A percentile compares a stretch with the other conserved stretches of the same genome.
These are phyloP conservation scores for Potentilla sterilis DNA, from an alignment of 306 rosid species.

Conservation along the genomic window DNA sequence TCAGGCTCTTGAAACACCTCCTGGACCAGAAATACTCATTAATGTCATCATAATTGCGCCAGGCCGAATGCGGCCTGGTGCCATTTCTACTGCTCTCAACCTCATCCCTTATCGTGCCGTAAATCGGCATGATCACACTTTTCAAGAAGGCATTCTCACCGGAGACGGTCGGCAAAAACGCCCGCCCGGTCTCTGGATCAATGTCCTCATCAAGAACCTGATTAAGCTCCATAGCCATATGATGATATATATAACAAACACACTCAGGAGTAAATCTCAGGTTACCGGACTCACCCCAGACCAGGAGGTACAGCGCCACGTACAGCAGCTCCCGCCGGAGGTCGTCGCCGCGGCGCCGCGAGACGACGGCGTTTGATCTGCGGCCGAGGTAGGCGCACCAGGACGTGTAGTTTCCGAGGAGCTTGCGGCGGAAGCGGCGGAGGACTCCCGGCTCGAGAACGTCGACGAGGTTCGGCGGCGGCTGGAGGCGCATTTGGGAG, in stretches of 20 bases:
- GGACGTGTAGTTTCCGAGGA: constrained; percentile 59
- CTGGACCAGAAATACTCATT: constrained; percentile 90
- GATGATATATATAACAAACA: constrained; percentile 65
- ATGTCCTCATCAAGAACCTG: constrained; percentile 46
- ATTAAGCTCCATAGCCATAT: constrained; percentile 82
- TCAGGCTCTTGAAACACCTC: constrained; percentile 65
- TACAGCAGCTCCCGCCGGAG: constrained; percentile 69
- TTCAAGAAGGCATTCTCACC: constrained; percentile 69
- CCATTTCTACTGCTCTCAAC: constrained; percentile 76
- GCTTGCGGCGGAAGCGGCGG: constrained; percentile 47
- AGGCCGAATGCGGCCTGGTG: constrained; percentile 86
- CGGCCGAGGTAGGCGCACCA: constrained; percentile 85
- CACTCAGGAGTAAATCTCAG: constrained; percentile 79
- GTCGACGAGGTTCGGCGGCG: constrained; percentile 41
- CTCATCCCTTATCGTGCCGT: constrained; percentile 56
- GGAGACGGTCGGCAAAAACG: constrained; percentile 52
- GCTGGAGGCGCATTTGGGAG: constrained; percentile 84
- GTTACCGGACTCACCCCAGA: constrained; percentile 95
- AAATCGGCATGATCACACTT: constrained; percentile 75
- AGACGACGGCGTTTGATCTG: constrained; percentile 40
- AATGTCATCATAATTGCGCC: constrained; percentile 91
- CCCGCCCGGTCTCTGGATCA: constrained; percentile 63
- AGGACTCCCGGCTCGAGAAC: constrained; percentile 53
- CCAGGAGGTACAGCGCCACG: constrained; percentile 57
- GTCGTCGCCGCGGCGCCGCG: constrained; percentile 30